Base-by-base conservation (phyloP, 805 yeast genomes). In the Spathaspora boniae region DNA sequence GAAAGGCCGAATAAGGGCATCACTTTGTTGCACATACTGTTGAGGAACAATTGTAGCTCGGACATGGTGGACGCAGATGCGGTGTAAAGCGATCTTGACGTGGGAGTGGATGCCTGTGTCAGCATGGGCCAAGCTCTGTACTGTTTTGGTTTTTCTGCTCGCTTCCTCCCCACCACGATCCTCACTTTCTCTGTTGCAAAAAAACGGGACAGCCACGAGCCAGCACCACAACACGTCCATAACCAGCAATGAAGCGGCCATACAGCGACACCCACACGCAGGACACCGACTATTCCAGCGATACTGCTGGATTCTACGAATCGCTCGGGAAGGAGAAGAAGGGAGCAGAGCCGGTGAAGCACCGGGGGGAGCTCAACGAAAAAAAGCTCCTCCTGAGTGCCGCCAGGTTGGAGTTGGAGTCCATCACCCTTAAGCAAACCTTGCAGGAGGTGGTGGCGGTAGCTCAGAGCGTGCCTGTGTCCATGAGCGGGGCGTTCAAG, bases 41-140 rank as follows among this genome's bases (percentile, higher is more conserved):
- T 48, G 22, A 60, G 44, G 43, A 56, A 58, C 29, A 48, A 52
- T 31, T 58, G 58, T 29, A 60, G 51, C 24, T 55, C 53, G 27
- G 65, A 59, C 68, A 62, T 58, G 16, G 21, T 25, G 5, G 22
- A n/a, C n/a, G n/a, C n/a, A n/a, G n/a, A n/a, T n/a, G n/a, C n/a
- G n/a, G n/a, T n/a, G n/a, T n/a, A n/a, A n/a, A n/a, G n/a, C n/a
- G n/a, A n/a, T n/a, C n/a, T n/a, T n/a, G n/a, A n/a, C n/a, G n/a
- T n/a, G n/a, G n/a, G n/a, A n/a, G n/a, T n/a, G n/a, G n/a, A n/a
- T n/a, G n/a, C n/a, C n/a, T n/a, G n/a, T n/a, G n/a, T n/a, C n/a
- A n/a, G n/a, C n/a, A n/a, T 22, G 12, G 25, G 11, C 12, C 11
- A 11, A 11, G 11, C 11, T 22, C 12, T 22, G 12, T 12, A 22